Percentiles rank a stretch among this genome's conserved stretches.
Conservation (phyloP, 768 basidiomycete species). For the Dioszegia aurantiaca region DNA sequence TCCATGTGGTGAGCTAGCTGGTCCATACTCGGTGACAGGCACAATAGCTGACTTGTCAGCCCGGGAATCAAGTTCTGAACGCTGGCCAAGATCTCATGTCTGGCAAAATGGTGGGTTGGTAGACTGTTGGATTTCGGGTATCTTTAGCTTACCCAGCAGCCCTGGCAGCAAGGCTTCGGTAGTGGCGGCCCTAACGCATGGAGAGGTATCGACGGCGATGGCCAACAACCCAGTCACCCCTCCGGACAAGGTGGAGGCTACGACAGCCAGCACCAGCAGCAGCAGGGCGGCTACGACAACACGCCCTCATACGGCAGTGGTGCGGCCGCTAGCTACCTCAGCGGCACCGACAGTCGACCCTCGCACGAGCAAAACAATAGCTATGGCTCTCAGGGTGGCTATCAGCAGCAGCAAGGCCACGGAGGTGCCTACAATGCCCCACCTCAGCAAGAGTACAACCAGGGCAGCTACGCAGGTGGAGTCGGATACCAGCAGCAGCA, state of each 20-base stretch:
- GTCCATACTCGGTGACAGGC: background rate
- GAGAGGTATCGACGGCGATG: constrained; percentile 38
- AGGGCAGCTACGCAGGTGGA: background rate
- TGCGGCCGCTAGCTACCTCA: background rate
- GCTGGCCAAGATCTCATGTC: constrained; percentile 48
- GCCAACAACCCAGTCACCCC: constrained; percentile 4
- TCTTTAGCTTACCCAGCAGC: constrained; percentile 24
- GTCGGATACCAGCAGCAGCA: background rate
- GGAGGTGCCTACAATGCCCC: constrained; percentile 9
- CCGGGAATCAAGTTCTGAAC: constrained; percentile 48
- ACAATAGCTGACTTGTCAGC: constrained; percentile 27
- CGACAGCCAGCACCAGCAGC: background rate
- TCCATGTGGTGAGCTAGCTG: constrained; percentile 44
- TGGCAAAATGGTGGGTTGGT: constrained; percentile 43
- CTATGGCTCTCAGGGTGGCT: background rate
- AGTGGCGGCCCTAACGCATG: constrained; percentile 47
- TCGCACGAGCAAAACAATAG: background rate
- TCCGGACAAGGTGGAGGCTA: too few relatives aligned
- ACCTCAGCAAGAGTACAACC: background rate
- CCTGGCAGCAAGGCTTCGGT: constrained; percentile 51
- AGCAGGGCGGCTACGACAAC: background rate
- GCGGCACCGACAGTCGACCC: background rate
- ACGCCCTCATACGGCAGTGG: background rate
- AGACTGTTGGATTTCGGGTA: background rate
- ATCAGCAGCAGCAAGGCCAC: constrained; percentile 10